Evolutionary conservation across 441 rosid species (phyloP).

Genomic region (Croton setiger): DNA sequence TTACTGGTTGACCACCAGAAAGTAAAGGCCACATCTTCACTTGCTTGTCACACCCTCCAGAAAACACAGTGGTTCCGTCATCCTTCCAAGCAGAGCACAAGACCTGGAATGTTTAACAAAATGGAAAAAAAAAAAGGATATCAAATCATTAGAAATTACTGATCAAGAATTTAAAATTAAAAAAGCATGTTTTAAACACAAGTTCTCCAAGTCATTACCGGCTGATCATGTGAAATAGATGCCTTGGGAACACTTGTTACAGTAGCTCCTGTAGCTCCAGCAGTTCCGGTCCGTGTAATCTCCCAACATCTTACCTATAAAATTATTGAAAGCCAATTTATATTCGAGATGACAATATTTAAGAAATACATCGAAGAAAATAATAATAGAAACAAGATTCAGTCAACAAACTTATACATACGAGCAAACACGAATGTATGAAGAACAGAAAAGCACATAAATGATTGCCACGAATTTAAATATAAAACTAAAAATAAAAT

Average conservation of each 20-base stretch:
- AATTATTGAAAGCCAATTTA: slow-evolving; percentile 10
- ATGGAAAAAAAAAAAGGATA: slow-evolving; percentile 2
- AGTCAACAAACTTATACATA: no score
- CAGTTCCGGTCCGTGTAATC: slow-evolving; percentile 52
- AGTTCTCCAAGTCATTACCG: slow-evolving; percentile 41
- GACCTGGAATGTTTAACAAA: slow-evolving; percentile 43
- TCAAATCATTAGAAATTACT: neutral
- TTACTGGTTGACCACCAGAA: slow-evolving; percentile 78
- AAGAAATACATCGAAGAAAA: neutral
- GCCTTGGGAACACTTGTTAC: slow-evolving; percentile 74
- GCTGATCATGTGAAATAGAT: slow-evolving; percentile 85
- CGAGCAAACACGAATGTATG: no score
- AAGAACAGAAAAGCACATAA: no score
- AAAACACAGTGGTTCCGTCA: slow-evolving; percentile 90
- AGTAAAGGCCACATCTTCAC: slow-evolving; percentile 94
- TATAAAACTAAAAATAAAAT: slow-evolving; percentile 7
- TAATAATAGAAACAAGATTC: neutral
- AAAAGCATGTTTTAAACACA: slow-evolving; percentile 14
- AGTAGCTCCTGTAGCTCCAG: slow-evolving; percentile 46
- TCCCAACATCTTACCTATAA: slow-evolving; percentile 95
- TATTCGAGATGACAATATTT: no score
- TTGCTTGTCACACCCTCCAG: slow-evolving; percentile 98
- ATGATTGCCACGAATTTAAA: neutral
- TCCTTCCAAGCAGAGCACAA: slow-evolving; percentile 96
- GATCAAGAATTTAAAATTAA: slow-evolving; percentile 11